These are phyloP conservation scores for Histomonas meleagridis DNA, from an alignment of 208 protist species.

Conservation along the genomic window DNA sequence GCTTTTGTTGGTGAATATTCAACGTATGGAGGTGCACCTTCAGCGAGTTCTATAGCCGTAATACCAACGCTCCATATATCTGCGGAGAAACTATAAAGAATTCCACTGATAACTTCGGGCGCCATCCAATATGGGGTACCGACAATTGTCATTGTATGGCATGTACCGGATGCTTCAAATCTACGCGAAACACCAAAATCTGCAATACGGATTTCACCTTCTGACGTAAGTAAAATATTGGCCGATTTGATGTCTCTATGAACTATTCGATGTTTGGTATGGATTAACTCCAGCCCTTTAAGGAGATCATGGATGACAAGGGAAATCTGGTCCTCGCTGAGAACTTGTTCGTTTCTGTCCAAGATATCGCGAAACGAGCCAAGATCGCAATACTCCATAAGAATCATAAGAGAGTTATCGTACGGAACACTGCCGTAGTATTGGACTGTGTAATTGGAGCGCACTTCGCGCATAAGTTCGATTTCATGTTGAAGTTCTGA, in stretches of 20 bases:
- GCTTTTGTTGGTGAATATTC: constrained; percentile 38
- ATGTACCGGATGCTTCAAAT: not conserved
- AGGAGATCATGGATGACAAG: not conserved
- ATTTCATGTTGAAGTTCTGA: constrained; percentile 25
- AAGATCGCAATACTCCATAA: not conserved
- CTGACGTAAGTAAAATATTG: constrained; percentile 38
- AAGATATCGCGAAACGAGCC: not conserved
- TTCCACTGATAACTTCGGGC: constrained; percentile 44
- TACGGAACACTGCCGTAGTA: not conserved
- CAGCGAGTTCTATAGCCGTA: constrained; percentile 45
- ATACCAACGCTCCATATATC: constrained; percentile 49
- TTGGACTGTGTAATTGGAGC: not conserved
- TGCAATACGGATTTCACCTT: constrained; percentile 46
- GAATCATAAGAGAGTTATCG: not conserved
- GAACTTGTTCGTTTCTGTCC: not conserved
- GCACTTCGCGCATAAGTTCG: not conserved
- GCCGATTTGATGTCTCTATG: constrained; percentile 74
- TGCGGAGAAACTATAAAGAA: constrained; percentile 24
- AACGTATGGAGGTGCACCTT: constrained; percentile 40
- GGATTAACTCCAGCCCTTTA: not conserved
- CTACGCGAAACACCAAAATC: constrained; percentile 46
- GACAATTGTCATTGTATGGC: not conserved
- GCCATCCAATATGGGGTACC: constrained; percentile 49
- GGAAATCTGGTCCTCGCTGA: not conserved
- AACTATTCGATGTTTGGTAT: constrained; percentile 51